These are phyloP conservation scores for Nepenthes gracilis DNA, from an alignment of 148 eudicot genomes.

Conservation along the genomic window DNA sequence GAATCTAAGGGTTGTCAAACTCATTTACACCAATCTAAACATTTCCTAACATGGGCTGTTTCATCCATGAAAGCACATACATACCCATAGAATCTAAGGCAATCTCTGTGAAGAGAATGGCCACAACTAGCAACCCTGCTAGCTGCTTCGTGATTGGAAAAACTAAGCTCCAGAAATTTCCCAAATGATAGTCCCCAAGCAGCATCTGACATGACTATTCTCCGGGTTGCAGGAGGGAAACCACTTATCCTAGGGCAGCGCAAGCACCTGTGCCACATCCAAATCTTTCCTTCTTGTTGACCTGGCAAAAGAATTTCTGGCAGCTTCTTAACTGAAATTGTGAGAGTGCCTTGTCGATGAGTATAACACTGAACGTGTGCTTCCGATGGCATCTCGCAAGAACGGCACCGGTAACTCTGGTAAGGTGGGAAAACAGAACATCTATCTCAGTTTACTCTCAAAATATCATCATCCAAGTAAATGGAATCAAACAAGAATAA, in stretches of 20 bases:
- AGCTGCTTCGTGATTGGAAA: constrained; percentile 98
- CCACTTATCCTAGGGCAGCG: constrained; percentile 71
- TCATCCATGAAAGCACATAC: neutral
- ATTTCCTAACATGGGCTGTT: too few relatives aligned
- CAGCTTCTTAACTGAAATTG: constrained; percentile 87
- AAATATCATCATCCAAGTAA: neutral
- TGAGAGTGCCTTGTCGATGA: constrained; percentile 90
- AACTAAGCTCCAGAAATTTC: constrained; percentile 93
- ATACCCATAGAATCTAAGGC: constrained; percentile 97
- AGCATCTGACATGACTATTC: constrained; percentile 96
- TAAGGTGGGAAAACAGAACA: neutral
- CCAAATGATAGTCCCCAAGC: constrained; percentile 99
- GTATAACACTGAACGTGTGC: constrained; percentile 97
- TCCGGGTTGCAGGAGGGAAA: constrained; percentile 86
- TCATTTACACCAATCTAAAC: too few relatives aligned
- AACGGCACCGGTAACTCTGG: constrained; percentile 63
- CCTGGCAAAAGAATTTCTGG: constrained; percentile 69
- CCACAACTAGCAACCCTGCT: constrained; percentile 98
- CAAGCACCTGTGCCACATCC: constrained; percentile 99
- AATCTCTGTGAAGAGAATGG: constrained; percentile 90
- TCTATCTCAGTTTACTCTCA: neutral
- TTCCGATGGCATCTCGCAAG: constrained; percentile 85
- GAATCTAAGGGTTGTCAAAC: too few relatives aligned
- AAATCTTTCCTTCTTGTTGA: constrained; percentile 83
- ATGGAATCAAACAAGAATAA: neutral